Base-by-base conservation (phyloP, 805 yeast species). In the Candida cerambycidarum region DNA sequence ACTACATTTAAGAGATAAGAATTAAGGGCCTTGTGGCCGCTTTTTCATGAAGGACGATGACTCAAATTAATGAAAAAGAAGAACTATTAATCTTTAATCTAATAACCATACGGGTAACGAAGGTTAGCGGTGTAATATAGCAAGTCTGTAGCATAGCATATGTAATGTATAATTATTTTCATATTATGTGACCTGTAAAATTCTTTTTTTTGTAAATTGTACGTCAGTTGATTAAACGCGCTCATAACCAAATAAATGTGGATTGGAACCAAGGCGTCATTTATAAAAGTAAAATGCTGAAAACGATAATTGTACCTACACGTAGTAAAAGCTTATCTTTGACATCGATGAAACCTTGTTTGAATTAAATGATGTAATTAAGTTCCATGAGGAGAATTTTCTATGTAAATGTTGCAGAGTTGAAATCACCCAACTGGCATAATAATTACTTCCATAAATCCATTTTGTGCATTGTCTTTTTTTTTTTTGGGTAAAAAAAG, bases 1-100 rank as follows among this genome's bases (percentile, higher is more conserved):
- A 56, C 72, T 86, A 32, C 96, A 89, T 41, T 51, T 55, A 43
- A 41, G 65, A 38, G 66, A 61, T 32, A 36, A 25, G 24, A 27
- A 15, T 25, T 34, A 34, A 16, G 12, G 8, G n/a, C 31, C n/a
- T n/a, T n/a, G n/a, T n/a, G n/a, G n/a, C n/a, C n/a, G n/a, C n/a
- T n/a, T 14, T 14, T 13, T 6, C 9, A 21, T 21, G 6, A 21
- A 21, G 25, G 25, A 7, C 25, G 6, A 21, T 6, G 25, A 21
- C 25, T 21, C 9, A 21, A 21, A n/a, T n/a, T n/a, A n/a, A n/a
- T n/a, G n/a, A n/a, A n/a, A 7, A 25, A 25, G 11, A 25, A 25
- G 4, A 25, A 25, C n/a, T 25, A 6, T 21, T 21, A 21, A 21
- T n/a, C n/a, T n/a, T n/a, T n/a, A n/a, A n/a, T n/a, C n/a, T n/a